Evolutionary conservation across 2,329 filamentous ascomycete genomes (phyloP).

Genomic region (Metarhizium anisopliae): DNA sequence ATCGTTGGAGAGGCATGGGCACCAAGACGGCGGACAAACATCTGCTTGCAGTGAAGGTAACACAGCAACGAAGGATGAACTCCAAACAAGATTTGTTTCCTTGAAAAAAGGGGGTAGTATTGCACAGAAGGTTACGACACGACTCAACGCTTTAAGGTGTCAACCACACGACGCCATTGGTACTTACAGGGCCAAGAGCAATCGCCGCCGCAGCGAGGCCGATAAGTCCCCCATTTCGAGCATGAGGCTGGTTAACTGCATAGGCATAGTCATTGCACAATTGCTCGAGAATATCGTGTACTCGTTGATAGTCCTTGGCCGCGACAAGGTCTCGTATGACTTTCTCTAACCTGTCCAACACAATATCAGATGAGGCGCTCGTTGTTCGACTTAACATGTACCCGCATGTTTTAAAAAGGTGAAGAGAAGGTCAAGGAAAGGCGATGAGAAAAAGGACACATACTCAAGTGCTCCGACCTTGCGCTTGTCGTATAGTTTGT

Average conservation of each 20-base stretch:
- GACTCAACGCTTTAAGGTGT: not conserved
- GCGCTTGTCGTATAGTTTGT: constrained; percentile 98
- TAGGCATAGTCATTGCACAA: constrained; percentile 97
- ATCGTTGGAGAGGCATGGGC: not conserved
- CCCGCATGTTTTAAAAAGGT: not conserved
- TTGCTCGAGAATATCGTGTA: constrained; percentile 86
- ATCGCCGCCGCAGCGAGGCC: constrained; percentile 93
- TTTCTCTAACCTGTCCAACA: constrained; percentile 63
- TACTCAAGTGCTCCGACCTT: constrained; percentile 96
- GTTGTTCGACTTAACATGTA: not conserved
- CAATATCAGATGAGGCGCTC: constrained; percentile 8
- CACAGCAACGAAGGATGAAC: not conserved
- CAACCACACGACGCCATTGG: not conserved
- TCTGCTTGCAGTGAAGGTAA: not conserved
- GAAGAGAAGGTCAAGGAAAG: constrained; percentile 1
- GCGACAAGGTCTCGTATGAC: constrained; percentile 78
- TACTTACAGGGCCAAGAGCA: constrained; percentile 77
- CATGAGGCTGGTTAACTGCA: constrained; percentile 92
- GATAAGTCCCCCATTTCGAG: constrained; percentile 91
- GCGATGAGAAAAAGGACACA: constrained; percentile 23
- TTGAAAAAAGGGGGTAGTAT: no score
- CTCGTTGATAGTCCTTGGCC: constrained; percentile 67
- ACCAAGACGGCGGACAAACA: not conserved
- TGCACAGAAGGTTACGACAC: no score
- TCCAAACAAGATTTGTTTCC: not conserved